Evolutionary conservation across 2,329 filamentous ascomycete genomes (phyloP), one percentile per base, ranked within the genome.

Genomic region (Xylaria sp.): DNA sequence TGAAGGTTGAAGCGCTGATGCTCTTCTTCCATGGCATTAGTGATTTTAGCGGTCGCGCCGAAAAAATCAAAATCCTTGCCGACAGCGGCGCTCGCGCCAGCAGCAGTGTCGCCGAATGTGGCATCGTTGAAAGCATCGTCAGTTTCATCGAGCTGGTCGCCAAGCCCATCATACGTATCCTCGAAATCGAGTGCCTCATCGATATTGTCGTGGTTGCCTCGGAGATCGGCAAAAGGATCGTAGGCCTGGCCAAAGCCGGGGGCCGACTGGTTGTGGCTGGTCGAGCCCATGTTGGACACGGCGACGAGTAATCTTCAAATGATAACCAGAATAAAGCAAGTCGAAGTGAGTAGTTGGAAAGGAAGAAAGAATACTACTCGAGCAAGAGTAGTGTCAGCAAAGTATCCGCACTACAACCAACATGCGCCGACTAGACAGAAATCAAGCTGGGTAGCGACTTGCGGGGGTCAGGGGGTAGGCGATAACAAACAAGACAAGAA

Each of bases 11-110:
- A 97, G 65, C 94, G 90, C 76, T 94, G 84, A 77, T 97, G 93
- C 81, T 98, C 96, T 80, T 98, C 94, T 72, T 93, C 92, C 74
- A 99, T 92, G 41, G 91, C 94, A 81, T 90, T 87, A 23, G 94
- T 87, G 46, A 97, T 92, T 80, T 94, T 90, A 66, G 94, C 94
- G 7, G 96, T 99, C 76, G 93, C 90, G 46, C 94, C 94, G 72
- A 97, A 97, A 81, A 98, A 99, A 80, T 99, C 96, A 76, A 98
- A 98, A 80, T 99, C 95, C 79, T 93, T 97, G 77, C 94, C 94
- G 67, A 96, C 88, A 12, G 84, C 84, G 34, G 84, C 80, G 43
- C 79, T 72, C 20, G 79, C 77, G 20, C 79, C 82, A 41, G 80
- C 81, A 65, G 78, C 78, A 66, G 83, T 86, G 65, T 80, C 81